Conservation (phyloP, 331 rosid species). For the Malus hybrid region DNA sequence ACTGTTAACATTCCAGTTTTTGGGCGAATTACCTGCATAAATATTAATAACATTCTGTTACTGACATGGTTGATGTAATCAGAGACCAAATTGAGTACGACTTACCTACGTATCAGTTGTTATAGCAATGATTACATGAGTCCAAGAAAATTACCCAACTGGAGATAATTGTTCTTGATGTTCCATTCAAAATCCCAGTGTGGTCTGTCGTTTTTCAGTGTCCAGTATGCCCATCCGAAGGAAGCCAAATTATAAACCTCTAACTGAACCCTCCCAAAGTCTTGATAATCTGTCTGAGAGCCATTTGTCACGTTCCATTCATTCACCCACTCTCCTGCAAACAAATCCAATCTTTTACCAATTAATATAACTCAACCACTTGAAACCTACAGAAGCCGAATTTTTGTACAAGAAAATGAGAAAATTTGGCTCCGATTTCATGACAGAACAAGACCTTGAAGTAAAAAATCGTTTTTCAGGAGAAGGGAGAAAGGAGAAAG, state of each 20-base stretch:
- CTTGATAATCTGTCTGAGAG: conserved; percentile 60
- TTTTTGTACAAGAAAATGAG: neutral
- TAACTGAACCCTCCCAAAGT: conserved; percentile 75
- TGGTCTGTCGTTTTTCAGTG: conserved; percentile 58
- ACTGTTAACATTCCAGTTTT: conserved; percentile 22
- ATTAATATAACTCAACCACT: neutral
- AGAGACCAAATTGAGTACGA: neutral
- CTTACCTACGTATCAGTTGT: conserved; percentile 6
- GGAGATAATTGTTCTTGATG: conserved; percentile 67
- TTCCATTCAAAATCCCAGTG: conserved; percentile 98
- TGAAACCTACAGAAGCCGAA: neutral
- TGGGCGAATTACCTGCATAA: conserved; percentile 54
- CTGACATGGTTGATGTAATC: neutral
- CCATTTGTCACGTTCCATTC: conserved; percentile 70
- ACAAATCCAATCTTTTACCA: conserved; percentile 10
- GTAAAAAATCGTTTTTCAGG: conserved; percentile 23
- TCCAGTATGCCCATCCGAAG: conserved; percentile 96
- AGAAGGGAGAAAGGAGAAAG: neutral
- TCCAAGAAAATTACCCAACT: conserved; percentile 37
- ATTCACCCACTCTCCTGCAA: conserved; percentile 93
- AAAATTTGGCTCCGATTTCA: conserved; percentile 1
- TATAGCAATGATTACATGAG: neutral
- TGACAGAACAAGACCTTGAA: neutral
- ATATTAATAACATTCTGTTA: neutral
- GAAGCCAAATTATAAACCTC: conserved; percentile 69